Percentiles rank a stretch among this genome's conserved stretches.
Evolutionary conservation across 108 stramenopile genomes (phyloP).

Genomic region (Fragilaria crotonensis): DNA sequence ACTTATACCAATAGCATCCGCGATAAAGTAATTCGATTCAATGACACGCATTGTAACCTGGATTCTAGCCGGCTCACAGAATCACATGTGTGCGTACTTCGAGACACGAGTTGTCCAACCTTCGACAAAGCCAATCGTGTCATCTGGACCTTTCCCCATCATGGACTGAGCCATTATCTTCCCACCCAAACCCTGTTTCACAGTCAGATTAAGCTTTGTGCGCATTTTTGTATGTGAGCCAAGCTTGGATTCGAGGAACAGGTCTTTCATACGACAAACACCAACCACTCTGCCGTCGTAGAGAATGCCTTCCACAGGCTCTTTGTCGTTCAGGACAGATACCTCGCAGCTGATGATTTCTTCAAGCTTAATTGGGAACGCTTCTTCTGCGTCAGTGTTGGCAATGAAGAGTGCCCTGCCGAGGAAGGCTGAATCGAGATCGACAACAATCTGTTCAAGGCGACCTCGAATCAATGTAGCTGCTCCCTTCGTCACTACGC

Average conservation of each 20-base stretch:
- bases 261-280: constrained; percentile 67
- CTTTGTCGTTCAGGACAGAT: constrained; percentile 48
- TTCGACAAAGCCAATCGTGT: constrained; percentile 45
- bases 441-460: constrained; percentile 35
- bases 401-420: constrained; percentile 31
- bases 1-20: no score
- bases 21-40: no score
- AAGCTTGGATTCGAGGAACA: constrained; percentile 54
- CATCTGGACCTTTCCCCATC: constrained; percentile 78
- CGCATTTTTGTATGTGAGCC: constrained; percentile 44
- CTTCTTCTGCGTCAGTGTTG: constrained; percentile 35
- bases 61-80: no score
- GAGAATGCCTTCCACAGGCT: constrained; percentile 67
- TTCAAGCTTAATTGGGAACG: constrained; percentile 44
- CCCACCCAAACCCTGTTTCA: constrained; percentile 68
- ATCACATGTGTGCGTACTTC: no score
- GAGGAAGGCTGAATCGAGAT: not conserved
- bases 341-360: constrained; percentile 71
- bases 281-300: constrained; percentile 68
- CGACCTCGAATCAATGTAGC: constrained; percentile 49
- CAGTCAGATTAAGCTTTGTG: constrained; percentile 71
- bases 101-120: constrained; percentile 56
- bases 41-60: no score
- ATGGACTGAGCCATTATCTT: constrained; percentile 79
- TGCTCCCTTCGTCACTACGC: constrained; percentile 35